Percentiles rank a stretch among this genome's conserved stretches.
Conservation (phyloP, 2,329 filamentous ascomycete species). For the Emmonsiellopsis sp. region DNA sequence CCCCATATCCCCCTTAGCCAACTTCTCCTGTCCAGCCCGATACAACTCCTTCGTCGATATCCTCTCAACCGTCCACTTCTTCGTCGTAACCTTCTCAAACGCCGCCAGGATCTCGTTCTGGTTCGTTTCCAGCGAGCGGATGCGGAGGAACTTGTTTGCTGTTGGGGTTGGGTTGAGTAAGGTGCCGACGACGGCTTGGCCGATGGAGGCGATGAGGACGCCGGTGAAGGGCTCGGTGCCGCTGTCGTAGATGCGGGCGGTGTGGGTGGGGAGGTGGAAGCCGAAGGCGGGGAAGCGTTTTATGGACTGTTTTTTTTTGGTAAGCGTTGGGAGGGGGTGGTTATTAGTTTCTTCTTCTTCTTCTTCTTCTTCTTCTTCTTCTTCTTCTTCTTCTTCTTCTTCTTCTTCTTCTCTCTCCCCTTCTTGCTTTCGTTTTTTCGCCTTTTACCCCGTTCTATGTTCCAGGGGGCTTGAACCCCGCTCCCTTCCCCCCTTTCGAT, state of each 20-base stretch:
- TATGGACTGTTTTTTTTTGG: neutral
- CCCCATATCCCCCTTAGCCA: neutral
- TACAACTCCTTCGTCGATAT: slow-evolving; percentile 6
- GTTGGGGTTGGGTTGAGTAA: slow-evolving; percentile 7
- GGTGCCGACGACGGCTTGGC: slow-evolving; percentile 8
- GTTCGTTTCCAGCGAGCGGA: slow-evolving; percentile 8
- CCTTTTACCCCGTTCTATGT: neutral
- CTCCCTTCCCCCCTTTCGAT: neutral
- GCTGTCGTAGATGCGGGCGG: slow-evolving; percentile 16
- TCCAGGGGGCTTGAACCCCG: neutral
- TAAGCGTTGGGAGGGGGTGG: neutral
- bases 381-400: neutral
- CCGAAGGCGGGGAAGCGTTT: slow-evolving; percentile 22
- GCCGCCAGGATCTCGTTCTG: slow-evolving; percentile 8
- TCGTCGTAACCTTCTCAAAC: slow-evolving; percentile 7
- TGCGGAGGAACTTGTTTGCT: slow-evolving; percentile 9
- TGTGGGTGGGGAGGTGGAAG: slow-evolving; percentile 20
- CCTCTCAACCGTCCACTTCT: slow-evolving; percentile 7
- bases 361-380: neutral
- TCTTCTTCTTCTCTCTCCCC: neutral
- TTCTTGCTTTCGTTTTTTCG: neutral
- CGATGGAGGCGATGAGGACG: slow-evolving; percentile 12
- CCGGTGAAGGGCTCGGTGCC: slow-evolving; percentile 11
- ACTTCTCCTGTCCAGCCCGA: neutral
- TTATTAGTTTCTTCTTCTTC: no score